These are phyloP conservation scores for Ogataea pilisensis DNA, from an alignment of 805 yeast species.

Conservation along the genomic window DNA sequence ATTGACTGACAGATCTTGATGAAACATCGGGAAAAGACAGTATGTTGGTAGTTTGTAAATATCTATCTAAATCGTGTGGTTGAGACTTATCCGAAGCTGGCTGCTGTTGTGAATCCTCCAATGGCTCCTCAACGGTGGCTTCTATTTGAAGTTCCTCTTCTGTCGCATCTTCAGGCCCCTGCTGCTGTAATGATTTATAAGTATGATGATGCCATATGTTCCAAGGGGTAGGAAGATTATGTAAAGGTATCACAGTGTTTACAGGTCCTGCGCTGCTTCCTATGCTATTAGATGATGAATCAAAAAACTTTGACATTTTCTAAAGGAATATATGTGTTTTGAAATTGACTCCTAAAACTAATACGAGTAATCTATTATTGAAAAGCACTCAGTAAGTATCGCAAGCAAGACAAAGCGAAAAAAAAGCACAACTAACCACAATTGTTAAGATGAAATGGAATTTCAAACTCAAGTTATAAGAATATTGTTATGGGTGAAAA, in stretches of 20 bases:
- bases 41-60: conserved; percentile 43
- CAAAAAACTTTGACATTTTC: conserved; percentile 17
- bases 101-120: background rate
- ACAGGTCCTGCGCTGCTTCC: background rate
- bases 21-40: conserved; percentile 35
- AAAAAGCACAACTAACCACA: too few species aligned
- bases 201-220: conserved; percentile 19
- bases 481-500: too few species aligned
- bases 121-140: background rate
- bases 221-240: conserved; percentile 14
- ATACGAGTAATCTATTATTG: too few species aligned
- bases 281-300: conserved; percentile 2
- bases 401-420: too few species aligned
- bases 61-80: conserved; percentile 35
- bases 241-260: conserved; percentile 1
- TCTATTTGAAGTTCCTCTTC: conserved; percentile 1
- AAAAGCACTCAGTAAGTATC: too few species aligned
- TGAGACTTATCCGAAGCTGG: conserved; percentile 3
- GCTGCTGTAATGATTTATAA: conserved; percentile 3
- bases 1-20: conserved; percentile 2
- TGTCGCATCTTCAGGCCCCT: conserved; percentile 2
- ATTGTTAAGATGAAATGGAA: too few species aligned
- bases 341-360: too few species aligned
- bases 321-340: background rate
- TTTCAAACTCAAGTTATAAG: too few species aligned